These are phyloP conservation scores for Penicillium fimorum DNA, from an alignment of 495 filamentous ascomycete genomes.

Conservation along the genomic window DNA sequence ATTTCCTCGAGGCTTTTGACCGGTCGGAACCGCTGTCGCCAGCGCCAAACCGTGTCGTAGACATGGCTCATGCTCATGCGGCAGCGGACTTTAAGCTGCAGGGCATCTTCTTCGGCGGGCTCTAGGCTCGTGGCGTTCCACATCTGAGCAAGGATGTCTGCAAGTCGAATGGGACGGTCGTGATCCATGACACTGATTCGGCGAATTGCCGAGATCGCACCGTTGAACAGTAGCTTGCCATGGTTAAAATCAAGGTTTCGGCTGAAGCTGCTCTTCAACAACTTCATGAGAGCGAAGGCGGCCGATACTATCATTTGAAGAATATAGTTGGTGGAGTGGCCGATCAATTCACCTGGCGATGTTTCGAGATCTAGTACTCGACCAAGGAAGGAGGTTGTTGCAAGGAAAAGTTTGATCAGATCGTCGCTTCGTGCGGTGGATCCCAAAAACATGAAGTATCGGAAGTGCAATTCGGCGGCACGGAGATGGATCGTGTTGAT, in stretches of 20 bases:
- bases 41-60: conserved; percentile 51
- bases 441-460: conserved; percentile 48
- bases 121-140: conserved; percentile 45
- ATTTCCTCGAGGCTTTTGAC: conserved; percentile 42
- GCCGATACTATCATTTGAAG: conserved; percentile 91
- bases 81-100: conserved; percentile 48
- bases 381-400: conserved; percentile 54
- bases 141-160: conserved; percentile 50
- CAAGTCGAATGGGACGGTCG: conserved; percentile 66
- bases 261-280: conserved; percentile 77
- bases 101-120: conserved; percentile 35
- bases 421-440: conserved; percentile 63
- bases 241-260: conserved; percentile 65
- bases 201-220: conserved; percentile 73
- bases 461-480: conserved; percentile 45
- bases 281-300: conserved; percentile 80
- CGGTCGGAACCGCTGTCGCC: conserved; percentile 47
- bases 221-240: conserved; percentile 73
- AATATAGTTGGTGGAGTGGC: conserved; percentile 81
- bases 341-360: conserved; percentile 54
- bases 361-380: conserved; percentile 50
- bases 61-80: conserved; percentile 54
- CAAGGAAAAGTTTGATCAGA: conserved; percentile 66
- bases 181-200: conserved; percentile 79
- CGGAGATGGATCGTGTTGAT: conserved; percentile 53